Conservation (phyloP, 129 eudicot genomes). For the Gnaphalium uliginosum region DNA sequence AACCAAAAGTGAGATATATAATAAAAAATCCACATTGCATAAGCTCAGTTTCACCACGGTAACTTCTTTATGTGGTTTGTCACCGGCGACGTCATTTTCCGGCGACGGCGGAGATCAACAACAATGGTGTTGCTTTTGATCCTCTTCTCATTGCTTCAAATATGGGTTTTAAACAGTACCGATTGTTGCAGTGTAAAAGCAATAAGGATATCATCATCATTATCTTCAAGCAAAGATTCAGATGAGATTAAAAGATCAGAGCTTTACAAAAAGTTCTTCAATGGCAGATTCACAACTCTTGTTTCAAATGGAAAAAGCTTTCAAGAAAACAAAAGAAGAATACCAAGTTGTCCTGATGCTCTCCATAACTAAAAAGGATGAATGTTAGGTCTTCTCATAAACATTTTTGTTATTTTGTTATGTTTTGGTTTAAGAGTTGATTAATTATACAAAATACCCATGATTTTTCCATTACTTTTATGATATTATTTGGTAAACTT, state of each 20-base stretch:
- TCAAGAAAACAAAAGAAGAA: conserved; percentile 61
- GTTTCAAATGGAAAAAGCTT: conserved; percentile 30
- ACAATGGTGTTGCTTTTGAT: conserved; percentile 39
- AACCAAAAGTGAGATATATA: conserved; percentile 9
- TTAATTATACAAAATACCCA: conserved; percentile 64
- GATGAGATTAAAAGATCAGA: conserved; percentile 37
- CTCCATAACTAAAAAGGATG: conserved; percentile 59
- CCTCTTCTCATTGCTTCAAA: conserved; percentile 42
- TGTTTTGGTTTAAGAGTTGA: conserved; percentile 10
- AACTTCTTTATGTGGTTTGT: conserved; percentile 52
- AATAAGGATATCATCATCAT: conserved; percentile 35
- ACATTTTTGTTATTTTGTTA: neutral
- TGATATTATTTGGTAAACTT: conserved; percentile 20
- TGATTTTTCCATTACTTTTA: conserved; percentile 52
- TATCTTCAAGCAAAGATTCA: conserved; percentile 26
- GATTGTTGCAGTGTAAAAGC: conserved; percentile 48
- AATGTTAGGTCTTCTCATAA: neutral
- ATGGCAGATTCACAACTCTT: conserved; percentile 29
- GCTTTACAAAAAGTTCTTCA: conserved; percentile 50
- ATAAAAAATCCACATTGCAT: neutral
- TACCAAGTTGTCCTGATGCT: conserved; percentile 97
- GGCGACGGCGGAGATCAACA: conserved; percentile 36
- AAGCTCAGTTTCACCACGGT: neutral
- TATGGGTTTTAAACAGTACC: conserved; percentile 31
- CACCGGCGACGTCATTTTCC: conserved; percentile 54